Conservation (phyloP, 2,329 filamentous ascomycete genomes). For the Aspergillus persii region DNA sequence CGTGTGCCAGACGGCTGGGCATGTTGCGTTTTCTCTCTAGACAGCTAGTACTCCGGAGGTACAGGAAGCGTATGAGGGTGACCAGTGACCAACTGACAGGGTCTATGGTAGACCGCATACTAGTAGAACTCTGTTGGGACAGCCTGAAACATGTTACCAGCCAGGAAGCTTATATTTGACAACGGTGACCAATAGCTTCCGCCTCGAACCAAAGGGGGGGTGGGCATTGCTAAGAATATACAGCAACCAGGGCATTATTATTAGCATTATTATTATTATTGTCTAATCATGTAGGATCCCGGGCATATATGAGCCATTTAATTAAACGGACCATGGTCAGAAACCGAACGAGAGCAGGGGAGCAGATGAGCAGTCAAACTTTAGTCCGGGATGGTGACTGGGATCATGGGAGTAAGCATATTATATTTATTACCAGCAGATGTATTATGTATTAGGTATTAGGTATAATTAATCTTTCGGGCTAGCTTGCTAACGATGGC, state of each 20-base stretch:
- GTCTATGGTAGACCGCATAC: background rate
- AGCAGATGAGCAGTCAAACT: background rate
- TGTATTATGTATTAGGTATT: too few species aligned
- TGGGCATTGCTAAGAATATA: background rate
- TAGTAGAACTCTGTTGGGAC: background rate
- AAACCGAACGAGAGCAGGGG: background rate
- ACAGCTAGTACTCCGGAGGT: background rate
- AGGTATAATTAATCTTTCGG: too few species aligned
- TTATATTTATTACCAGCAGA: too few species aligned
- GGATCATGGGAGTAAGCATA: background rate
- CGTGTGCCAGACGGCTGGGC: background rate
- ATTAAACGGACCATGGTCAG: background rate
- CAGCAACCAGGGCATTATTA: too few species aligned
- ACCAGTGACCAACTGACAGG: background rate
- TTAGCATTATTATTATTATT: too few species aligned
- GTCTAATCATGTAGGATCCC: background rate
- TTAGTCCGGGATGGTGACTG: background rate
- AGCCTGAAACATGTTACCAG: background rate
- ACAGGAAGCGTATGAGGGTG: background rate
- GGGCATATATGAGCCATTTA: background rate
- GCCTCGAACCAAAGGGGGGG: background rate
- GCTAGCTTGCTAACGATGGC: too few species aligned
- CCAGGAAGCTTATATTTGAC: background rate
- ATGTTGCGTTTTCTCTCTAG: too few species aligned
- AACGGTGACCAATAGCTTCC: background rate